Percentiles rank a stretch among this genome's conserved stretches.
These are phyloP conservation scores for Peronosclerospora sorghi DNA, from an alignment of 352 stramenopile genomes.

Conservation along the genomic window DNA sequence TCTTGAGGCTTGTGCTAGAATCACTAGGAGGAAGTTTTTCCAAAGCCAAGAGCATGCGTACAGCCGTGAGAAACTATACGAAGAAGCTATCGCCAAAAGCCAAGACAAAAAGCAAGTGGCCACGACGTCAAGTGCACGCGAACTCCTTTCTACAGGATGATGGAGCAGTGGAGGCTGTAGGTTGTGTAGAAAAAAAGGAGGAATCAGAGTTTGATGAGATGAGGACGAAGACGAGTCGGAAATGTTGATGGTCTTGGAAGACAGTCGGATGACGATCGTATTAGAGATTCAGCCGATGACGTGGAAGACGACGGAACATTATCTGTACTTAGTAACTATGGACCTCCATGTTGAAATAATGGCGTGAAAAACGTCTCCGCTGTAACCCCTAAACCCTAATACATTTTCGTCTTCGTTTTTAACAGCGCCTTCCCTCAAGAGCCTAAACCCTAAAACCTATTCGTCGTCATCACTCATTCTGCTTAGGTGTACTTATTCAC, in stretches of 20 bases:
- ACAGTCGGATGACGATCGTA: constrained; percentile 57
- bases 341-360: too few species aligned
- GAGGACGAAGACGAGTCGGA: constrained; percentile 39
- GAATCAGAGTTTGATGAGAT: constrained; percentile 34
- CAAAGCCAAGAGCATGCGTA: constrained; percentile 26
- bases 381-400: too few species aligned
- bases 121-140: neutral
- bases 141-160: constrained; percentile 24
- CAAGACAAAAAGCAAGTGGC: constrained; percentile 13
- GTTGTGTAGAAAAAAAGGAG: constrained; percentile 28
- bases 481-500: too few species aligned
- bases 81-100: constrained; percentile 14
- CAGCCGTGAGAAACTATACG: constrained; percentile 26
- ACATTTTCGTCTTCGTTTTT: too few species aligned
- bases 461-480: too few species aligned
- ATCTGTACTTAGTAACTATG: too few species aligned
- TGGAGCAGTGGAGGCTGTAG: constrained; percentile 18
- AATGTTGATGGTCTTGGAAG: constrained; percentile 32
- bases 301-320: constrained; percentile 29
- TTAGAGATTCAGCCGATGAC: constrained; percentile 29
- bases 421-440: too few species aligned
- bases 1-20: too few species aligned
- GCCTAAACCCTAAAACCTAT: too few species aligned
- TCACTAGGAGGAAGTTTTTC: constrained; percentile 31
- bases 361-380: too few species aligned